Evolutionary conservation across 169 alveolate genomes (phyloP).

Genomic region (Sarcocystis neurona): DNA sequence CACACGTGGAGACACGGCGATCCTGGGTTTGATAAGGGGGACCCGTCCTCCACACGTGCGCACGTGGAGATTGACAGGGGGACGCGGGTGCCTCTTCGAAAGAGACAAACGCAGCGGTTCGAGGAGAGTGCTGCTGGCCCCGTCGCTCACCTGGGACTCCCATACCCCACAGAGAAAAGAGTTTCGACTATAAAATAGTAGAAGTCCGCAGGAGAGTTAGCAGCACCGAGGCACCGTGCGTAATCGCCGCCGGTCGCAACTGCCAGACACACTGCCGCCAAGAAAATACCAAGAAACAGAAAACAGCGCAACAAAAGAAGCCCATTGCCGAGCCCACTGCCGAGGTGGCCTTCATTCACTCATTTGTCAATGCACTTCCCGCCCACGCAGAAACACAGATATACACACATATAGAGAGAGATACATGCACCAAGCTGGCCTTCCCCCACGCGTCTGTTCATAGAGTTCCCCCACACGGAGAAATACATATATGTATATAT

Average conservation of each 20-base stretch:
- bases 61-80: too few relatives aligned
- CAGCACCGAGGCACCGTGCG: constrained; percentile 67
- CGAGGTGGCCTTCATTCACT: not conserved
- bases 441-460: too few relatives aligned
- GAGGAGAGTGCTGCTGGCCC: not conserved
- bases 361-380: not conserved
- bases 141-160: constrained; percentile 67
- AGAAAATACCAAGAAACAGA: not conserved
- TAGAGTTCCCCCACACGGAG: too few relatives aligned
- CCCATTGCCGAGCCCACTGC: not conserved
- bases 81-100: too few relatives aligned
- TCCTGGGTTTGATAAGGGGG: not conserved
- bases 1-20: too few relatives aligned
- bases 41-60: too few relatives aligned
- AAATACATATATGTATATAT: too few relatives aligned
- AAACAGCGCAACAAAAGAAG: not conserved
- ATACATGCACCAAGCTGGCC: too few relatives aligned
- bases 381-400: not conserved
- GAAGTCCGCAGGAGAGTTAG: constrained; percentile 62
- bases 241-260: constrained; percentile 68
- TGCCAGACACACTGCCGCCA: constrained; percentile 25
- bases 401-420: too few relatives aligned
- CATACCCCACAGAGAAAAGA: constrained; percentile 74
- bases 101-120: too few relatives aligned
- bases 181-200: constrained; percentile 74